phyloP scores from a whole-genome alignment of 83 land plant species.

The Larix sibirica region DNA sequence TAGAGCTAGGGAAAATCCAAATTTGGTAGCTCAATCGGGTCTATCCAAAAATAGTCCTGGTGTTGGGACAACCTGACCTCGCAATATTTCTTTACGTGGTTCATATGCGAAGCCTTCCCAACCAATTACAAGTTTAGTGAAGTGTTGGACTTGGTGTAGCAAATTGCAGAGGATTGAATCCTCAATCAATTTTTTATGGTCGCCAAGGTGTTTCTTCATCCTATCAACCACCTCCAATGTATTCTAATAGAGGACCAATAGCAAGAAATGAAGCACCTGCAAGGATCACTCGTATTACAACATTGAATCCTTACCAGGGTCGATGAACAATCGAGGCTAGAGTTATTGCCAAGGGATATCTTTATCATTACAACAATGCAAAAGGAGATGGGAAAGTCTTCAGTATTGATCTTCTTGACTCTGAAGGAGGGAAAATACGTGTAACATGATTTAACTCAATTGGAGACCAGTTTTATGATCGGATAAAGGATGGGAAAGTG shows the following conservation, averaged over 20 bases:
- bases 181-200: slow-evolving; percentile 30
- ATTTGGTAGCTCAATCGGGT: not conserved
- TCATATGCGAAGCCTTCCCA: slow-evolving; percentile 15
- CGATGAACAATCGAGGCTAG: slow-evolving; percentile 98
- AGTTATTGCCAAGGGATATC: slow-evolving; percentile 89
- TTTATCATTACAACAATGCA: slow-evolving; percentile 88
- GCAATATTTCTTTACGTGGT: slow-evolving; percentile 15
- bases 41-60: slow-evolving; percentile 10
- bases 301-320: slow-evolving; percentile 98
- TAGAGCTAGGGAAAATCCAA: not conserved
- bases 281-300: slow-evolving; percentile 85
- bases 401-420: slow-evolving; percentile 93
- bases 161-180: not conserved
- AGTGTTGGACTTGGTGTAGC: slow-evolving; percentile 18
- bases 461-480: slow-evolving; percentile 84
- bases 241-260: slow-evolving; percentile 73
- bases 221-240: slow-evolving; percentile 78
- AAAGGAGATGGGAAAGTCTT: slow-evolving; percentile 96
- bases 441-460: slow-evolving; percentile 93
- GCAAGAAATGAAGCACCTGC: slow-evolving; percentile 89
- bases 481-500: slow-evolving; percentile 76
- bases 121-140: not conserved
- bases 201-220: slow-evolving; percentile 69
- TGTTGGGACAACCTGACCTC: not conserved
- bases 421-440: slow-evolving; percentile 95